A percentile compares a stretch with the other conserved stretches of the same genome.
phyloP scores from a whole-genome alignment of 2,329 filamentous ascomycete species.

The Fusarium equiseti region DNA sequence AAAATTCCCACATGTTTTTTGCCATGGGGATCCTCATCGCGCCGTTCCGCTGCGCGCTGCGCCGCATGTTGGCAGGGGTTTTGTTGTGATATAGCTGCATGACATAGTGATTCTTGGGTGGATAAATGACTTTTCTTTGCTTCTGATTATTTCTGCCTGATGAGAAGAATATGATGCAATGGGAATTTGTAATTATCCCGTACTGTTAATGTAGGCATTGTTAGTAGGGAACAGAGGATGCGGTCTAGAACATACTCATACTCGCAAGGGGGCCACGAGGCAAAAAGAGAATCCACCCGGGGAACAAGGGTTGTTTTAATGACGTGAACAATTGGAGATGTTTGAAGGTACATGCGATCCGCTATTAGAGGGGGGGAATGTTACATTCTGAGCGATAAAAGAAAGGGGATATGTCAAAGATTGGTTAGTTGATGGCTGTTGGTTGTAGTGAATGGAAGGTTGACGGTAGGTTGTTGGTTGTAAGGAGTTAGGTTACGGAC shows the following conservation, averaged over 20 bases:
- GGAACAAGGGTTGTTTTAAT: constrained; percentile 7
- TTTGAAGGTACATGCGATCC: not conserved
- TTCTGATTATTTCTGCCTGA: not conserved
- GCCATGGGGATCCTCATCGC: constrained; percentile 3
- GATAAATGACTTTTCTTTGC: not conserved
- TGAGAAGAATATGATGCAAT: not conserved
- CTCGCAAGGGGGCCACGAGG: constrained; percentile 36
- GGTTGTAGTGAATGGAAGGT: not conserved
- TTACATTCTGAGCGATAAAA: not conserved
- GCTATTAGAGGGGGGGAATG: not conserved
- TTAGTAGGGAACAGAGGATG: not conserved
- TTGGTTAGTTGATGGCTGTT: not conserved
- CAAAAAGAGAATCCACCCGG: constrained; percentile 23
- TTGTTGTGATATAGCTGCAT: not conserved
- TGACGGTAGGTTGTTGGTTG: not conserved
- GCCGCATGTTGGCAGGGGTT: constrained; percentile 18
- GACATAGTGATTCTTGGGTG: constrained; percentile 1
- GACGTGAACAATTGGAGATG: constrained; percentile 6
- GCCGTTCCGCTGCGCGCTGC: constrained; percentile 34
- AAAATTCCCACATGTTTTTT: not conserved
- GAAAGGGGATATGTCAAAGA: not conserved
- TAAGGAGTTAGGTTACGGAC: not conserved
- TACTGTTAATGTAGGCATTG: too few species aligned
- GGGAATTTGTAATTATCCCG: constrained; percentile 9
- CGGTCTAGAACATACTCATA: constrained; percentile 22